These are phyloP conservation scores for Grammothele lineata DNA, from an alignment of 768 basidiomycete genomes.

Conservation along the genomic window DNA sequence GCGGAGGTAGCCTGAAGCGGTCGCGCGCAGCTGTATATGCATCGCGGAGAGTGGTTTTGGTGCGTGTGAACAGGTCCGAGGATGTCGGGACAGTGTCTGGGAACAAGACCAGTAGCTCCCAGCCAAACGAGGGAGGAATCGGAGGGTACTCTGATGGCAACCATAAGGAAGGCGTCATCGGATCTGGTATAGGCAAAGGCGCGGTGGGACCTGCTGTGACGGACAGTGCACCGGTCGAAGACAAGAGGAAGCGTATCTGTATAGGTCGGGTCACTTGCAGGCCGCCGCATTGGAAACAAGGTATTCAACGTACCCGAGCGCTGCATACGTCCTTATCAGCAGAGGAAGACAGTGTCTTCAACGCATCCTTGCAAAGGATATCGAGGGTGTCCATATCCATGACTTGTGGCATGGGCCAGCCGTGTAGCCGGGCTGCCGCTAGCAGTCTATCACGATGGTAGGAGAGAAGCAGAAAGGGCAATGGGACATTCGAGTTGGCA, in stretches of 20 bases:
- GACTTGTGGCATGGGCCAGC: constrained; percentile 38
- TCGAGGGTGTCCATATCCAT: constrained; percentile 40
- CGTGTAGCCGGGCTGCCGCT: constrained; percentile 45
- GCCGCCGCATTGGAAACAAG: too few species aligned
- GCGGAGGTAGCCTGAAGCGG: constrained; percentile 43
- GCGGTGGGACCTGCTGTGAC: constrained; percentile 15
- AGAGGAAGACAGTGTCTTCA: too few species aligned
- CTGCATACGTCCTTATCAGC: too few species aligned
- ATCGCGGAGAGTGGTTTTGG: constrained; percentile 66
- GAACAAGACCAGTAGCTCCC: constrained; percentile 39
- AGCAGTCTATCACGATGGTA: constrained; percentile 60
- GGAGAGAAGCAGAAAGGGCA: constrained; percentile 56
- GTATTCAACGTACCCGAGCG: too few species aligned
- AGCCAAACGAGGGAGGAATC: not conserved
- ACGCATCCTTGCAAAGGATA: constrained; percentile 37
- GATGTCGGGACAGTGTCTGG: constrained; percentile 54
- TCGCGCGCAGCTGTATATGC: constrained; percentile 62
- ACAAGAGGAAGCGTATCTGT: constrained; percentile 12
- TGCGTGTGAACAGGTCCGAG: constrained; percentile 53
- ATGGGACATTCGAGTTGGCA: constrained; percentile 43
- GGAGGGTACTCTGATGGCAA: constrained; percentile 1
- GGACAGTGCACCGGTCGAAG: constrained; percentile 9
- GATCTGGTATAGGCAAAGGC: constrained; percentile 4
- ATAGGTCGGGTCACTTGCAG: too few species aligned
- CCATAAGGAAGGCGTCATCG: constrained; percentile 23